Evolutionary conservation across 495 filamentous ascomycete species (phyloP).

Genomic region (Penicillium ochrochloron): DNA sequence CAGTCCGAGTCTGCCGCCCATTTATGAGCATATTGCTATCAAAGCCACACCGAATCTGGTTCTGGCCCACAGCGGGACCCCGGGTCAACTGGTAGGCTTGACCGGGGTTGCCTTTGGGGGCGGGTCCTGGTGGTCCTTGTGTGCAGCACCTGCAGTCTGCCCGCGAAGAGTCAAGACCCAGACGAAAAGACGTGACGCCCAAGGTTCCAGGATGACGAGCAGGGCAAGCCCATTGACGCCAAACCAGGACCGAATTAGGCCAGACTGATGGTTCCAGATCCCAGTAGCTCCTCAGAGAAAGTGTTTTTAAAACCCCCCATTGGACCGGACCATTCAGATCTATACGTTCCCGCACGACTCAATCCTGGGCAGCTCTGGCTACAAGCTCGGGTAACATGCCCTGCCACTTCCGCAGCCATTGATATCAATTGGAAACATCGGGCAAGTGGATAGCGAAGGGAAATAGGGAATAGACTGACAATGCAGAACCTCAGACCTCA

Average conservation of each 20-base stretch:
- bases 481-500: neutral
- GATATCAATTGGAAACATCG: neutral
- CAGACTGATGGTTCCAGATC: neutral
- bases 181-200: neutral
- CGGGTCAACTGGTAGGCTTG: neutral
- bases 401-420: neutral
- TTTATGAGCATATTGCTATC: conserved; percentile 1
- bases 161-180: neutral
- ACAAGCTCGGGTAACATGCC: conserved; percentile 1
- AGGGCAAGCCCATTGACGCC: conserved; percentile 6
- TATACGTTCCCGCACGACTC: conserved; percentile 6
- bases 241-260: neutral
- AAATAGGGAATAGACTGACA: neutral
- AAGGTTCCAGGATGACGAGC: conserved; percentile 4
- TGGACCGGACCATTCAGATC: conserved; percentile 18
- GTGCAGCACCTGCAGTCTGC: neutral
- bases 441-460: conserved; percentile 12
- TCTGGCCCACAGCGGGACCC: conserved; percentile 5
- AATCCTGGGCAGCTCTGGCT: conserved; percentile 7
- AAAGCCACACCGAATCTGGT: neutral
- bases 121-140: neutral
- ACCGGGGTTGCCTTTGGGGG: neutral
- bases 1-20: conserved; percentile 2
- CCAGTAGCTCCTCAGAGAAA: neutral
- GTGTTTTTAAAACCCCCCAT: conserved; percentile 1